phyloP scores from a whole-genome alignment of 2,329 filamentous ascomycete genomes.

The Tricladium varicosporioides region DNA sequence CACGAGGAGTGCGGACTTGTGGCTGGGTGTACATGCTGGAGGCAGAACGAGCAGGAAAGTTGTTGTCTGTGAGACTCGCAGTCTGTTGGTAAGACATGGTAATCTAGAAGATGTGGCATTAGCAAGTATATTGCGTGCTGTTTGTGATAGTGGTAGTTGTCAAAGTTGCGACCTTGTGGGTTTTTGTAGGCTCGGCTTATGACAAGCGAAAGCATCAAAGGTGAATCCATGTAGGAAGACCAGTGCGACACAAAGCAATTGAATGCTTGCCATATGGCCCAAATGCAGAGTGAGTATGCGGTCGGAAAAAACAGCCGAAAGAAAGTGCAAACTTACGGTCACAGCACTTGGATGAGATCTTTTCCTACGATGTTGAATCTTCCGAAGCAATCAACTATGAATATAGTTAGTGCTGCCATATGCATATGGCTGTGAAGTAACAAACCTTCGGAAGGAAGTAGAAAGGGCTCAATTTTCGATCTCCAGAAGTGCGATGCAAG shows the following conservation, averaged over 20 bases:
- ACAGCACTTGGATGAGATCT: constrained; percentile 22
- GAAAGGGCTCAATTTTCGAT: constrained; percentile 2
- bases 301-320: background rate
- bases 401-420: constrained; percentile 16
- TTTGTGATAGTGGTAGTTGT: constrained; percentile 5
- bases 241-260: background rate
- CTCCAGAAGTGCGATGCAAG: constrained; percentile 13
- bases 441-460: constrained; percentile 22
- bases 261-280: background rate
- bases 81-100: constrained; percentile 37
- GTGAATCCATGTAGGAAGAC: constrained; percentile 3
- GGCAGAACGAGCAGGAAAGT: constrained; percentile 27
- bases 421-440: background rate
- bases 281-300: background rate
- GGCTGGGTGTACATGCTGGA: constrained; percentile 33
- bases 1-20: constrained; percentile 28
- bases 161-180: constrained; percentile 2
- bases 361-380: constrained; percentile 12
- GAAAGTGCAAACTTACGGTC: constrained; percentile 22
- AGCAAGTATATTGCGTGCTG: constrained; percentile 9
- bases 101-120: constrained; percentile 23
- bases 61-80: constrained; percentile 25
- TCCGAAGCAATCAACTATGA: constrained; percentile 20
- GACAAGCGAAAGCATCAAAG: background rate
- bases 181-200: too few relatives aligned